These are phyloP conservation scores for Malassezia brasiliensis DNA, from an alignment of 1,284 basidiomycete species.

Conservation along the genomic window DNA sequence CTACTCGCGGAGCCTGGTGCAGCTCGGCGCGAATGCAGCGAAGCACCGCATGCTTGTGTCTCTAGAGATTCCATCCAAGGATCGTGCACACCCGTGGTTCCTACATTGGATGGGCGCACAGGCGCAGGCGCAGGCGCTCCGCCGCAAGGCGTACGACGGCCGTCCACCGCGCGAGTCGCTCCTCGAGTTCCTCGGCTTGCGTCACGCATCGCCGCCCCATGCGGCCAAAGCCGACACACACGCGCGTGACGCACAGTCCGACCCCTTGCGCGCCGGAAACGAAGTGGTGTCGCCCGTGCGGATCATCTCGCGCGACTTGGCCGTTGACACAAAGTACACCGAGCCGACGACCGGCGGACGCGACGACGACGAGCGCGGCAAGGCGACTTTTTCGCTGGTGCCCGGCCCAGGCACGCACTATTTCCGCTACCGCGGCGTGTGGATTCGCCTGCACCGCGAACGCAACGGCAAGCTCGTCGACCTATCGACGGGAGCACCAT, in stretches of 20 bases:
- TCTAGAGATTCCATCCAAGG: conserved; percentile 91
- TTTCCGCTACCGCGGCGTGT: conserved; percentile 76
- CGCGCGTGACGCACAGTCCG: background rate
- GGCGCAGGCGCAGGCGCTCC: conserved; percentile 43
- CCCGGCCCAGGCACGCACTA: conserved; percentile 92
- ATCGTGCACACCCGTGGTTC: conserved; percentile 92
- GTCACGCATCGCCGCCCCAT: background rate
- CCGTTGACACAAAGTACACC: conserved; percentile 66
- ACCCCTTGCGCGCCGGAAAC: conserved; percentile 48
- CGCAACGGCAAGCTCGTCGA: conserved; percentile 68
- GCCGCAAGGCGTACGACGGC: conserved; percentile 29
- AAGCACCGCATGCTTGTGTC: conserved; percentile 85
- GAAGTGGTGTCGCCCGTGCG: conserved; percentile 48
- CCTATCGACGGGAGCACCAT: conserved; percentile 79
- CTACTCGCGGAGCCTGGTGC: conserved; percentile 51
- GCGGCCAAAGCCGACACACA: background rate
- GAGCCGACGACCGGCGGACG: conserved; percentile 17
- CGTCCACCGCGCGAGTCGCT: conserved; percentile 30
- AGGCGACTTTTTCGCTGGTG: conserved; percentile 69
- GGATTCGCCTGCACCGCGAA: conserved; percentile 87
- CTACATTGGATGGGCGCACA: conserved; percentile 82
- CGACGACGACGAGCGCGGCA: conserved; percentile 25
- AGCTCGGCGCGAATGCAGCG: conserved; percentile 63
- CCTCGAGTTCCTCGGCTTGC: conserved; percentile 32
- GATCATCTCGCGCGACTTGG: conserved; percentile 63